Base-by-base conservation (phyloP, 768 basidiomycete genomes). In the Amanita rimosa region DNA sequence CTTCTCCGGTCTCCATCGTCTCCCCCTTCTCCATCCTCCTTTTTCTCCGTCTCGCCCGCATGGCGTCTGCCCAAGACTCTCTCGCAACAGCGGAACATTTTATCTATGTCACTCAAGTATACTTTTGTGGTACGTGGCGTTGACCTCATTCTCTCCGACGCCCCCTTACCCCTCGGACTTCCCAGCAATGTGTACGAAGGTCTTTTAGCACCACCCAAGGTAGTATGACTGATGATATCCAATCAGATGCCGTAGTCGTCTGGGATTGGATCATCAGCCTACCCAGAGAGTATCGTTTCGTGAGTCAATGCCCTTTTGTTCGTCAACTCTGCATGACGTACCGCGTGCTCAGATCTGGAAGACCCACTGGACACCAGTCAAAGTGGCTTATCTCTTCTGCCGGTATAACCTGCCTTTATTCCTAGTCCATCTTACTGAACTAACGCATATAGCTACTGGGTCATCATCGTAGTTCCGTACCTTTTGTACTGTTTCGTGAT, bases 201-300 rank as follows among this genome's bases (percentile, higher is more conserved):
- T 52, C 43, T 14, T 31, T 45, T 52, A 59, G 50, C 52, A 52
- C 48, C 52, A 59, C 55, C 58, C 58, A 60, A 59, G 52, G 47
- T 53, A 55, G 54, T 61, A 53, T 66, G 56, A 61, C 57, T 48
- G 51, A 58, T 60, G 54, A 40, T 40, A 57, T 44, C 51, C 26
- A 26, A 54, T 54, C 46, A 88, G 86, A 89, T 64, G 82, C 85
- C 49, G 80, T 89, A 44, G 80, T 86, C 52, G 64, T 87, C 46
- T 89, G 86, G 86, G 86, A 89, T 69, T 89, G 86, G 86, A 69
- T 84, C 60, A 79, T 84, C 59, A 83, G 82, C 62, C 63, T 88
- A 51, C 78, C 81, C 36, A 72, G 83, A 66, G 86, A 88, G 64
- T 87, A 79, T 69, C 75, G 76, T 58, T 87, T 83, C 65, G 85